Base-by-base conservation (phyloP, 208 protist genomes). In the Leishmania amazonensis region DNA sequence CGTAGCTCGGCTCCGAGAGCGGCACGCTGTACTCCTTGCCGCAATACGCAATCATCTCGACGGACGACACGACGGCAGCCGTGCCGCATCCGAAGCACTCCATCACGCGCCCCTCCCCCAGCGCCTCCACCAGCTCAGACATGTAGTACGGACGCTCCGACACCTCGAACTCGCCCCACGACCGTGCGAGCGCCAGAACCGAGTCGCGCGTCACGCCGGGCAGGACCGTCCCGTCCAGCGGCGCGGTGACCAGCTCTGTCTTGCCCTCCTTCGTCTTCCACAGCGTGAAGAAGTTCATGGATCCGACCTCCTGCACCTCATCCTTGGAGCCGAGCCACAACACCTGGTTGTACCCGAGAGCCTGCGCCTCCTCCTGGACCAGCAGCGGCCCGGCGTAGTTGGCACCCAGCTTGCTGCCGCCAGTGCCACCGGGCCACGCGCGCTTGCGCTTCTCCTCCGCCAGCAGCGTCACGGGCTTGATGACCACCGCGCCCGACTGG, bases 11-110 rank as follows among this genome's bases (percentile, higher is more conserved):
- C 21, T 73, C 82, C 42, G 88, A 88, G 80, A 81, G 89, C 49
- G 92, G 92, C 75, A 94, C 85, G 2, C 31, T 73, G 83, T 93
- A 91, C 74, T 92, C 85, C 83, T 78, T 85, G 35, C 90, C 96
- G 45, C 94, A 81, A 86, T 94, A 99, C 31, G 79, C 28, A 58
- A 99, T 96, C 11, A n/a, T 45, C 7, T 93, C 86, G 49, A 99
- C 91, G 53, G 98, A 98, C 3, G 93, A 93, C 19, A 99, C 96
- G 74, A 99, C 96, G 31, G 97, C 97, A 13, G 99, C 99, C 9
- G 99, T 99, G 58, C 99, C 99, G 58, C 96, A 92, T 47, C 99
- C 99, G 85, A 99, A 99, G 82, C 89, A 90, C 90, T 99, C 99
- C 4, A 95, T 74, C 71, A 99, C 86, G 47, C 96, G 89, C 9